Conservation (phyloP, 495 filamentous ascomycete genomes). For the Hyphodiscus hymeniophilus region DNA sequence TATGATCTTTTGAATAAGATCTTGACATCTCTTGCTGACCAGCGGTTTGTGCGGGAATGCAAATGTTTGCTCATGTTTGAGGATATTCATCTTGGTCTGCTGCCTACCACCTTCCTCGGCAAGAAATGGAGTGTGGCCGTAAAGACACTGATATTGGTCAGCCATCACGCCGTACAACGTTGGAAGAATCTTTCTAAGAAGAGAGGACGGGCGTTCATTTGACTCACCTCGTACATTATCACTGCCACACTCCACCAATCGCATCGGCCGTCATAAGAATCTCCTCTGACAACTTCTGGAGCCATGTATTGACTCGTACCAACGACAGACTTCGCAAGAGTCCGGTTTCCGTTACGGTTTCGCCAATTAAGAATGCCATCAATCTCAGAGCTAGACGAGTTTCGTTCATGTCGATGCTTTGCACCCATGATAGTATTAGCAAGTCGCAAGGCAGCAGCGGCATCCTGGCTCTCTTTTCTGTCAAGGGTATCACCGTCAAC, state of each 20-base stretch:
- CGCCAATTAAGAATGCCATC: slow-evolving; percentile 68
- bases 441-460: slow-evolving; percentile 39
- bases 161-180: not conserved
- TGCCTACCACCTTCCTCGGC: slow-evolving; percentile 63
- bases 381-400: slow-evolving; percentile 11
- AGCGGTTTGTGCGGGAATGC: slow-evolving; percentile 56
- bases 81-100: slow-evolving; percentile 71
- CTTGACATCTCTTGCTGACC: slow-evolving; percentile 54
- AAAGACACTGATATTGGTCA: slow-evolving; percentile 55
- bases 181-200: not conserved
- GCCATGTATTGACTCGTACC: slow-evolving; percentile 98
- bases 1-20: slow-evolving; percentile 69
- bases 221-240: slow-evolving; percentile 72
- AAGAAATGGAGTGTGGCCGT: slow-evolving; percentile 84
- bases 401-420: slow-evolving; percentile 40
- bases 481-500: slow-evolving; percentile 73
- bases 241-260: slow-evolving; percentile 96
- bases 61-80: slow-evolving; percentile 46
- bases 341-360: slow-evolving; percentile 63
- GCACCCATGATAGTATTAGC: slow-evolving; percentile 37
- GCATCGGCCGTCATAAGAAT: slow-evolving; percentile 82
- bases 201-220: not conserved
- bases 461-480: slow-evolving; percentile 36
- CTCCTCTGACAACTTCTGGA: slow-evolving; percentile 79
- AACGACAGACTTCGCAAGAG: slow-evolving; percentile 76